A percentile compares a stretch with the other conserved stretches of the same genome.
These are phyloP conservation scores for Metschnikowia cubensis DNA, from an alignment of 805 yeast species.

Conservation along the genomic window DNA sequence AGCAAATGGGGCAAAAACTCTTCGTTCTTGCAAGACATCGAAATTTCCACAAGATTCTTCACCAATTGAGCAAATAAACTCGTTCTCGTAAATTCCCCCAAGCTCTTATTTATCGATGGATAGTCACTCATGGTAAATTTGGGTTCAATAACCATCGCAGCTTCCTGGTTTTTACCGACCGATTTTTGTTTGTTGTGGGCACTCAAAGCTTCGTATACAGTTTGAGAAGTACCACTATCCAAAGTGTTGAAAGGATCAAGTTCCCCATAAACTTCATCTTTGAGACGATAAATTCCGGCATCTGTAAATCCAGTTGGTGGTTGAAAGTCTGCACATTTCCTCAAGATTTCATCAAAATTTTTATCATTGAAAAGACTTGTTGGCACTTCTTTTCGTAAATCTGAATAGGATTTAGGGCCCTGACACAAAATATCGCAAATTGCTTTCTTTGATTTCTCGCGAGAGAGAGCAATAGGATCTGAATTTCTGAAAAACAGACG, in stretches of 20 bases:
- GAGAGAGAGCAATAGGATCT: background rate
- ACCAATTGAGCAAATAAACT: constrained; percentile 52
- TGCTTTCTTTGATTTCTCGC: constrained; percentile 29
- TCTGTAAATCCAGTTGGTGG: constrained; percentile 59
- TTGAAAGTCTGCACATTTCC: constrained; percentile 59
- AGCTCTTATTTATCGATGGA: constrained; percentile 30
- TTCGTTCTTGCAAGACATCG: constrained; percentile 50
- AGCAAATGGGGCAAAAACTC: constrained; percentile 55
- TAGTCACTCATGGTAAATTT: constrained; percentile 27
- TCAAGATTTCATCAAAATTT: constrained; percentile 48
- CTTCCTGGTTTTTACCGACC: constrained; percentile 32
- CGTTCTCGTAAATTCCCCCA: constrained; percentile 52
- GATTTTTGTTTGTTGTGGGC: constrained; percentile 22
- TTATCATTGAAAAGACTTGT: constrained; percentile 25
- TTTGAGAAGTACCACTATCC: constrained; percentile 46
- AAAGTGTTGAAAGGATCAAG: constrained; percentile 49
- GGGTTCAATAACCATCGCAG: constrained; percentile 45
- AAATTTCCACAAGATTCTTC: constrained; percentile 52
- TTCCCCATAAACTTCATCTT: constrained; percentile 45
- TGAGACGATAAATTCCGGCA: constrained; percentile 64
- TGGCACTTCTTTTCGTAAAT: constrained; percentile 23
- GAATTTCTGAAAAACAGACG: constrained; percentile 24
- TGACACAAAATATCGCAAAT: constrained; percentile 50
- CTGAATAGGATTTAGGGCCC: constrained; percentile 34
- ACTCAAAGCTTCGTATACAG: constrained; percentile 44